Evolutionary conservation across 345 rosid genomes (phyloP).

Genomic region (Euphorbia peplus): DNA sequence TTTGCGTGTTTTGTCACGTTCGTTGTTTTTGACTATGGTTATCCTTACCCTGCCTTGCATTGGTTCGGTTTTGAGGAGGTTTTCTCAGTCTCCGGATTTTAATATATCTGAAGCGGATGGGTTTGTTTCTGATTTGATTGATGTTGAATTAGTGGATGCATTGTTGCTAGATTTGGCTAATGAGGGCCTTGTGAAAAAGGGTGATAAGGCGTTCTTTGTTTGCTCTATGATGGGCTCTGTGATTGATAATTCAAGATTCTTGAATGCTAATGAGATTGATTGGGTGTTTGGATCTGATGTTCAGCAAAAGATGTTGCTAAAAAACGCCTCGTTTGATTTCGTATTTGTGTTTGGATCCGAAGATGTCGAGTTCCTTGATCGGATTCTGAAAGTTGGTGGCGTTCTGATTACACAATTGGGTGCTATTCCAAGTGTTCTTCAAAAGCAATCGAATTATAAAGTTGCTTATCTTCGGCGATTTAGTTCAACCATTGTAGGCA

Average conservation of each 20-base stretch:
- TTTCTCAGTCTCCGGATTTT: constrained; percentile 11
- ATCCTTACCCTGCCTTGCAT: constrained; percentile 37
- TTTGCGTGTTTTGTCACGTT: constrained; percentile 37
- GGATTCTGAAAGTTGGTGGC: constrained; percentile 42
- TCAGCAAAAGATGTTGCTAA: constrained; percentile 10
- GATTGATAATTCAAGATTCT: constrained; percentile 22
- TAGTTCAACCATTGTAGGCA: constrained; percentile 35
- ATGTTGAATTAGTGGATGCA: constrained; percentile 32
- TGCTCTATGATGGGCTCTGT: constrained; percentile 25
- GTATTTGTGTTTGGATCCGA: constrained; percentile 30
- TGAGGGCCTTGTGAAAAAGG: constrained; percentile 47
- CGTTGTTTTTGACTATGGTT: constrained; percentile 39
- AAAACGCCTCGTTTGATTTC: constrained; percentile 40
- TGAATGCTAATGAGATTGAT: constrained; percentile 31
- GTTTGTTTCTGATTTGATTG: constrained; percentile 15
- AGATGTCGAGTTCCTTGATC: constrained; percentile 33
- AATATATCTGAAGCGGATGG: constrained; percentile 8
- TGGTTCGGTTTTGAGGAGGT: constrained; percentile 25
- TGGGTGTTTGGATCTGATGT: constrained; percentile 31
- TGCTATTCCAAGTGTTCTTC: constrained; percentile 21
- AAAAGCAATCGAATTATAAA: constrained; percentile 33
- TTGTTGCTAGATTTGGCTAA: constrained; percentile 38
- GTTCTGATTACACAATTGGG: constrained; percentile 34
- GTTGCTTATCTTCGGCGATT: constrained; percentile 34
- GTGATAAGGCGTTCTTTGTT: constrained; percentile 43